phyloP scores from a whole-genome alignment of 1,284 basidiomycete genomes.

The Marasmius tenuissimus region DNA sequence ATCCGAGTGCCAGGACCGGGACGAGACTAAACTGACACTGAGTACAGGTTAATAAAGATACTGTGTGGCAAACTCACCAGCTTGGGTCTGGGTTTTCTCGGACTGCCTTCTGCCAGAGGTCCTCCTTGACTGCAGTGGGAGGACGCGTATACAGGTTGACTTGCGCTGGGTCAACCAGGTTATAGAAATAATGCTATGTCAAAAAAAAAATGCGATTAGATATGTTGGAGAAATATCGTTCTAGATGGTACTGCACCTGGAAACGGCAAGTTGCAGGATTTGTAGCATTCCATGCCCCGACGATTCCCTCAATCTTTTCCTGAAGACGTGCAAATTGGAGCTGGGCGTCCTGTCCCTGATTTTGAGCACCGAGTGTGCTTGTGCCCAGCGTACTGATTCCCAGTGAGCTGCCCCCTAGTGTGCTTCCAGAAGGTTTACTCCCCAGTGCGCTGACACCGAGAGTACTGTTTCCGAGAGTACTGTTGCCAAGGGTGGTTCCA shows the following conservation, averaged over 20 bases:
- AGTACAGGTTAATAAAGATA: not conserved
- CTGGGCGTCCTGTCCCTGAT: slow-evolving; percentile 58
- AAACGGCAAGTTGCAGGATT: slow-evolving; percentile 74
- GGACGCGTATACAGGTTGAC: slow-evolving; percentile 75
- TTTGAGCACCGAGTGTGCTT: slow-evolving; percentile 30
- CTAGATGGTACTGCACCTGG: slow-evolving; percentile 53
- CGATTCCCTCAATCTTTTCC: slow-evolving; percentile 66
- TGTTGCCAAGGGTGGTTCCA: slow-evolving; percentile 26
- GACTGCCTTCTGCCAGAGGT: slow-evolving; percentile 78
- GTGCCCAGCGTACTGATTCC: slow-evolving; percentile 18
- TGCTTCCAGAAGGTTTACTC: slow-evolving; percentile 3
- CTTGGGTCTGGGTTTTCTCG: slow-evolving; percentile 83
- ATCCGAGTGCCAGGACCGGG: slow-evolving; percentile 80
- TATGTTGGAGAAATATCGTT: not conserved
- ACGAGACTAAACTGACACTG: slow-evolving; percentile 57
- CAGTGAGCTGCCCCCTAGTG: not conserved
- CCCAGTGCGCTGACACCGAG: slow-evolving; percentile 25
- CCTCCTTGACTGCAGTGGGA: slow-evolving; percentile 70
- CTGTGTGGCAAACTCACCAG: slow-evolving; percentile 43
- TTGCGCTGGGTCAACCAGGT: slow-evolving; percentile 77
- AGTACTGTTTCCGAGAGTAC: slow-evolving; percentile 21
- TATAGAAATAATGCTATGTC: slow-evolving; percentile 79
- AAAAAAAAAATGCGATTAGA: not conserved
- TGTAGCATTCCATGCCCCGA: slow-evolving; percentile 71
- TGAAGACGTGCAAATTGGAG: slow-evolving; percentile 57